Conservation (phyloP, 2,329 filamentous ascomycete species). For the Fusarium protoensiforme region DNA sequence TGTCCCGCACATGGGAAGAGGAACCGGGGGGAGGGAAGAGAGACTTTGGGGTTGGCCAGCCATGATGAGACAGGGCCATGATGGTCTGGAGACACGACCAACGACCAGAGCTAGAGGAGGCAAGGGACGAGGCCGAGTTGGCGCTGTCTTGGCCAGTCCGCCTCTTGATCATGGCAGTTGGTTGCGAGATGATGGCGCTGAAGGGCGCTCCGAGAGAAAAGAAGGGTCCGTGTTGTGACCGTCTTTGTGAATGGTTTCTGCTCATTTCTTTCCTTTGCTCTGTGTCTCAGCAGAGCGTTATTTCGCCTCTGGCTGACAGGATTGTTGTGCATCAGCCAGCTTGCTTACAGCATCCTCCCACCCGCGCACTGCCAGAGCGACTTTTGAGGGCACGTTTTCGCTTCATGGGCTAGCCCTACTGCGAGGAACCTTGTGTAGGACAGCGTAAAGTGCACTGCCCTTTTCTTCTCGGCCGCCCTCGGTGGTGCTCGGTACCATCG, state of each 20-base stretch:
- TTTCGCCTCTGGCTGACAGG: constrained; percentile 21
- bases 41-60: not conserved
- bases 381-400: not conserved
- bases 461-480: constrained; percentile 1
- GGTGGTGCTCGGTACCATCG: constrained; percentile 1
- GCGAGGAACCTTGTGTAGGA: not conserved
- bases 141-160: not conserved
- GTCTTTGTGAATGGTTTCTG: not conserved
- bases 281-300: constrained; percentile 9
- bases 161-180: not conserved
- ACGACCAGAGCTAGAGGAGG: not conserved
- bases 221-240: constrained; percentile 8
- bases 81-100: not conserved
- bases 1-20: not conserved
- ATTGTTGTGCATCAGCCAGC: constrained; percentile 20
- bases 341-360: not conserved
- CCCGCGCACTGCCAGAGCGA: not conserved
- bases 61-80: not conserved
- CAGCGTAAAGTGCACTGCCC: not conserved
- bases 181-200: not conserved
- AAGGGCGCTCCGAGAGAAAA: not conserved
- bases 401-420: not conserved
- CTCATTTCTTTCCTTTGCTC: constrained; percentile 4
- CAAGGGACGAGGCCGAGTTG: constrained; percentile 14
- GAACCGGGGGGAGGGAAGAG: not conserved